Base-by-base conservation (phyloP, 352 stramenopile species). In the Hyaloperonospora brassicae region DNA sequence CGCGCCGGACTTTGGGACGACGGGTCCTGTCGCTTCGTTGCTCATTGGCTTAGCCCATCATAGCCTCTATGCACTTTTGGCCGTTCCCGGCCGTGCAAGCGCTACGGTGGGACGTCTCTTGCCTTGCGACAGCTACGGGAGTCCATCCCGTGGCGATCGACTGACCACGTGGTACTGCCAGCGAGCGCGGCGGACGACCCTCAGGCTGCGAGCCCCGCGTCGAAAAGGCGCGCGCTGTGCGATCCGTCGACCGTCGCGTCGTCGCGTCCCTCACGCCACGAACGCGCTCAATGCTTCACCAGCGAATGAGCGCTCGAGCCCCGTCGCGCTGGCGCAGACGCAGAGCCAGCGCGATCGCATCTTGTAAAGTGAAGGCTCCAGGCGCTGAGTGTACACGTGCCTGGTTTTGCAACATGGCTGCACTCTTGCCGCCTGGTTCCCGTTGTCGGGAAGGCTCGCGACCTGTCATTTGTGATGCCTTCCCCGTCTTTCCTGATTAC, bases 381-480 rank as follows among this genome's bases (percentile, higher is more conserved):
- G 47, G n/a, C 24, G 34, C 42, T 34, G 0, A 34, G 27, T 8
- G 8, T 34, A 8, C 27, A 34, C 27, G 27, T 34, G 8, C 41
- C 53, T 12, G 27, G 48, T 39, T 56, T 45, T 62, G 59, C 50
- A 52, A 58, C 44, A 62, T 66, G 56, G 59, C 36, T 66, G 24
- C 52, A 55, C 55, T 36, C 47, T 43, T 36, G 39, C 50, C 40
- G 17, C 55, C 49, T 57, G 57, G 55, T 67, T 55, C 34, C 59
- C 63, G 25, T 40, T 24, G 21, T 31, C 25, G 14, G 44, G 34
- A 14, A 31, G 50, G 13, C 44, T 44, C 17, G 23, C 17, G 8
- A 41, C 50, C 38, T 63, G 10, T 22, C 6, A 47, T 2, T 47
- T 38, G 4, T 23, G 8, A 34, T 34, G 8, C 4, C 4, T 8